Conservation (phyloP, 1,284 basidiomycete genomes). For the Pseudozyma thailandica region DNA sequence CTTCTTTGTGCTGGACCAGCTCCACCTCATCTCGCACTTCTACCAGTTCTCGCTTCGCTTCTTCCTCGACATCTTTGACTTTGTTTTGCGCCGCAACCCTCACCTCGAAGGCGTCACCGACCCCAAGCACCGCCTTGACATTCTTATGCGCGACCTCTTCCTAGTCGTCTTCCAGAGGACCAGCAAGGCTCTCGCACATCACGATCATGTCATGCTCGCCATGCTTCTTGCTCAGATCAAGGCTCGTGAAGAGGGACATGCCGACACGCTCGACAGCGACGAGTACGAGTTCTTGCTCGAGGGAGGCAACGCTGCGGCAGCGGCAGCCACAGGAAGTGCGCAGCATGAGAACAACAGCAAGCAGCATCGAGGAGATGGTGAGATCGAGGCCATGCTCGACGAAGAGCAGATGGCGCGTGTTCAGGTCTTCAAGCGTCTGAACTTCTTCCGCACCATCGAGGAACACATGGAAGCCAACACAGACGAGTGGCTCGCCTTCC, state of each 20-base stretch:
- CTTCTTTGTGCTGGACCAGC: conserved; percentile 96
- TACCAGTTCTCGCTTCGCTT: conserved; percentile 98
- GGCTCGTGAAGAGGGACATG: conserved; percentile 71
- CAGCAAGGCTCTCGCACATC: conserved; percentile 87
- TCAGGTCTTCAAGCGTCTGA: conserved; percentile 64
- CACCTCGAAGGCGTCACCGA: conserved; percentile 84
- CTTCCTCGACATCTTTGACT: conserved; percentile 98
- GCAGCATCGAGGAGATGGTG: conserved; percentile 35
- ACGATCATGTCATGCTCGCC: conserved; percentile 90
- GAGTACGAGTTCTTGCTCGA: conserved; percentile 92
- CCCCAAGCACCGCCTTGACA: conserved; percentile 78
- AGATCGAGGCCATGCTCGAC: conserved; percentile 55
- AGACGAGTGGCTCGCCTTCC: conserved; percentile 81
- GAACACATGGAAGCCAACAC: conserved; percentile 76
- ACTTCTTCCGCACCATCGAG: conserved; percentile 81
- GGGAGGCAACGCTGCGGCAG: conserved; percentile 75
- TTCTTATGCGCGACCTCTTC: conserved; percentile 92
- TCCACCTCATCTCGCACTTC: conserved; percentile 94
- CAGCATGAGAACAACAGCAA: conserved; percentile 55
- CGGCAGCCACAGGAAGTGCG: conserved; percentile 69
- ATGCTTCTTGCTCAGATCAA: conserved; percentile 91
- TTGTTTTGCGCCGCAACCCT: conserved; percentile 89
- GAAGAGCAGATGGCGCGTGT: conserved; percentile 76
- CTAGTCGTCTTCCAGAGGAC: conserved; percentile 88
- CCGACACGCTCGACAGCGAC: conserved; percentile 74